Evolutionary conservation across 441 rosid genomes (phyloP).

Genomic region (Populus trichocarpa): DNA sequence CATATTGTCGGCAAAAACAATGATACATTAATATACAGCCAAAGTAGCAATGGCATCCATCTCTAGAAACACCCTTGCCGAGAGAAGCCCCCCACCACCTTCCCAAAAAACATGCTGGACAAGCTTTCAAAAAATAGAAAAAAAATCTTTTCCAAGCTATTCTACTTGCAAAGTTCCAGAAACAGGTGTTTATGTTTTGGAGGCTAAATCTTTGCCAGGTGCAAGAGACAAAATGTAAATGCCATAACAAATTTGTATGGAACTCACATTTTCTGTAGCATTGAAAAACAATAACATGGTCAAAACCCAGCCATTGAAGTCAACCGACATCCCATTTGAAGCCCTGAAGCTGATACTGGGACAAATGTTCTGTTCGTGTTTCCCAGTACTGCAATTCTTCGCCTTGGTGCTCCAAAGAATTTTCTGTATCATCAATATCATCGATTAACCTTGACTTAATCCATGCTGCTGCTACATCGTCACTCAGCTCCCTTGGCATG

Average conservation of each 20-base stretch:
- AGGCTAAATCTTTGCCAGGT: neutral
- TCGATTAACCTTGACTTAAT: conserved; percentile 6
- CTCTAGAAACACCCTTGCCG: neutral
- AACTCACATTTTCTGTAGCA: neutral
- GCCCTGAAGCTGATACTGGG: conserved; percentile 23
- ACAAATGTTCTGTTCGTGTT: conserved; percentile 1
- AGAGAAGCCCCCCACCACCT: neutral
- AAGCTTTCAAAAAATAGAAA: neutral
- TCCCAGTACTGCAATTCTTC: conserved; percentile 2
- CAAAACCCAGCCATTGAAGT: conserved; percentile 19
- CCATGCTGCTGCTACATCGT: conserved; percentile 20
- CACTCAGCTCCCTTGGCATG: conserved; percentile 40
- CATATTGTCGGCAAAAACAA: neutral
- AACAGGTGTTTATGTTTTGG: neutral
- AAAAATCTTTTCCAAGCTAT: neutral
- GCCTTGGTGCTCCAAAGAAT: conserved; percentile 14
- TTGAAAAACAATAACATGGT: neutral
- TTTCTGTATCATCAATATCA: conserved; percentile 10
- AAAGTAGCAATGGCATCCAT: neutral
- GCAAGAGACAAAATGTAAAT: neutral
- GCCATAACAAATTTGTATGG: neutral
- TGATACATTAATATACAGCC: neutral
- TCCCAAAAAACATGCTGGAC: neutral
- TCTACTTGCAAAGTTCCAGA: conserved; percentile 6
- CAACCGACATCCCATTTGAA: conserved; percentile 43